Evolutionary conservation across 2,329 filamentous ascomycete species (phyloP).

Genomic region (Tolypocladium pustulatum): DNA sequence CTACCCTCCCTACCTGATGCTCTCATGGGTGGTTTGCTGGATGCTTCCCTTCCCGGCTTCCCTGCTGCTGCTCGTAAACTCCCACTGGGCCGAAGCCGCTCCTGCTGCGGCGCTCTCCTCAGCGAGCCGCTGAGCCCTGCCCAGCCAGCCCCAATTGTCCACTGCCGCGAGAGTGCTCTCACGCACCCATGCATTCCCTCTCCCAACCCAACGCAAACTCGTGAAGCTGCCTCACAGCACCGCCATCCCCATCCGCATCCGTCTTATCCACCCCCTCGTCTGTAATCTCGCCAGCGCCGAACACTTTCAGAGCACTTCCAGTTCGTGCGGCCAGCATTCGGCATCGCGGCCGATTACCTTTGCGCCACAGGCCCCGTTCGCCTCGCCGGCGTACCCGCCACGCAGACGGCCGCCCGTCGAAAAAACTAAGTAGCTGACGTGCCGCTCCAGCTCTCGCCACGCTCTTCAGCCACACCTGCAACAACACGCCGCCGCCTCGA

Average conservation of each 20-base stretch:
- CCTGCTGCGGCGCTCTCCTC: background rate
- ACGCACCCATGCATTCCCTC: background rate
- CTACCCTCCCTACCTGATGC: no score
- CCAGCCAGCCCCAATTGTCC: background rate
- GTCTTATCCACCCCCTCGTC: background rate
- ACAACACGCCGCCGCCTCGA: slow-evolving; percentile 22
- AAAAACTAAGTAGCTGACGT: slow-evolving; percentile 12
- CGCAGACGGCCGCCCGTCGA: background rate
- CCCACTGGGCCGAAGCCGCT: background rate
- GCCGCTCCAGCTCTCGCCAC: slow-evolving; percentile 28
- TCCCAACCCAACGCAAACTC: background rate
- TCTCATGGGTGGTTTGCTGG: background rate
- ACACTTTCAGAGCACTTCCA: background rate
- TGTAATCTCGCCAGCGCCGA: background rate
- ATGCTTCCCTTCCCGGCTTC: background rate
- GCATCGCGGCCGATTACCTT: background rate
- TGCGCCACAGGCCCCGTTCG: slow-evolving; percentile 2
- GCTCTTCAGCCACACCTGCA: slow-evolving; percentile 31
- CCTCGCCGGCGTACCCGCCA: background rate
- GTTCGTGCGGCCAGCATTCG: background rate
- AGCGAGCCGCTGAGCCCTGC: background rate
- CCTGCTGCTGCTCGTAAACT: background rate
- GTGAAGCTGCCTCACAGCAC: background rate
- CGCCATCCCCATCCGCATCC: background rate
- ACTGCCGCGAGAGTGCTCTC: background rate